Percentiles rank a stretch among this genome's conserved stretches.
Conservation (phyloP, 768 basidiomycete species). For the Pisolithus albus region DNA sequence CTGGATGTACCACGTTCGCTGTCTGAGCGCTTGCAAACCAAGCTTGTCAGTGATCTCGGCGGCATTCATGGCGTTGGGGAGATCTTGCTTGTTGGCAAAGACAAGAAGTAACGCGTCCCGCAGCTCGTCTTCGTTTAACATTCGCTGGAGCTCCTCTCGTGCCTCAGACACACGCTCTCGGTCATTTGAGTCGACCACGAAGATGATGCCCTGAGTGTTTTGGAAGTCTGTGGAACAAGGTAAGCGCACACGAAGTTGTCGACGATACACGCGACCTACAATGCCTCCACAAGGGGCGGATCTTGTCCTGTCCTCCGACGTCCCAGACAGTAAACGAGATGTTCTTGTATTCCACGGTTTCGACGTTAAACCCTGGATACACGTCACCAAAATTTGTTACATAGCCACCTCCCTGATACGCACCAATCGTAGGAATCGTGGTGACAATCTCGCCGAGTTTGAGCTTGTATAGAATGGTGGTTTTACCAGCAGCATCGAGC, state of each 20-base stretch:
- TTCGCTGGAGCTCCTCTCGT: conserved; percentile 97
- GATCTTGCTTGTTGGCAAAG: conserved; percentile 99
- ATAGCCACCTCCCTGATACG: conserved; percentile 26
- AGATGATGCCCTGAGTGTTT: conserved; percentile 99
- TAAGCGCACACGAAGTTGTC: conserved; percentile 10
- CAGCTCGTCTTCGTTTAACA: conserved; percentile 99
- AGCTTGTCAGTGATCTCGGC: conserved; percentile 99
- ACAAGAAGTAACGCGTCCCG: conserved; percentile 97
- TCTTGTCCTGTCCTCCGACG: conserved; percentile 99
- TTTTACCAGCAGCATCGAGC: conserved; percentile 98
- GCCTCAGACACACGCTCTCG: conserved; percentile 99
- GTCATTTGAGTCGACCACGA: conserved; percentile 99
- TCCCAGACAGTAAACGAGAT: conserved; percentile 99
- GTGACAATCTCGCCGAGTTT: conserved; percentile 99
- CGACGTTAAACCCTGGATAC: conserved; percentile 91
- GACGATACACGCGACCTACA: conserved; percentile 53
- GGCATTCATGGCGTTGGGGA: conserved; percentile 99
- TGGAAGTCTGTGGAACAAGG: conserved; percentile 78
- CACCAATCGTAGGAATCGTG: conserved; percentile 99
- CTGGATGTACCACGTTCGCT: conserved; percentile 98
- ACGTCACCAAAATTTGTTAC: conserved; percentile 10
- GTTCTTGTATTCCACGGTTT: conserved; percentile 99
- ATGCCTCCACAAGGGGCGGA: conserved; percentile 99
- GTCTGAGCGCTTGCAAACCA: conserved; percentile 92
- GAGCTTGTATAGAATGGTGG: conserved; percentile 97